These are phyloP conservation scores for Geoglossum cookeanum DNA, from an alignment of 2,329 filamentous ascomycete species.

Conservation along the genomic window DNA sequence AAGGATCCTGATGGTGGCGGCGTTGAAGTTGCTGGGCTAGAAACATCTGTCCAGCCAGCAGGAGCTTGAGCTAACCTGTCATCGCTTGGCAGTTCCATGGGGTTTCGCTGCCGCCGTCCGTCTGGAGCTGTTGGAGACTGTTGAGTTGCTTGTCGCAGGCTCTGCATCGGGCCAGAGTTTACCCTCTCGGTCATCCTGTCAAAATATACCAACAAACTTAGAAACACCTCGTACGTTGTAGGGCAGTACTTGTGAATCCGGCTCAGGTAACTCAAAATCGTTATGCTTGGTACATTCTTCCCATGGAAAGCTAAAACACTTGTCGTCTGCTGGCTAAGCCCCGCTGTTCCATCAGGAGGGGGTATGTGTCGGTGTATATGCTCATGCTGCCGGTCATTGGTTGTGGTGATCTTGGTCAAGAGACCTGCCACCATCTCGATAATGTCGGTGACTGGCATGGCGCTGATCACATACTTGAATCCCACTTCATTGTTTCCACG, in stretches of 20 bases:
- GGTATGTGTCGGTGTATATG: conserved; percentile 61
- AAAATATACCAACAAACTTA: conserved; percentile 91
- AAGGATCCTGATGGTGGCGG: conserved; percentile 30
- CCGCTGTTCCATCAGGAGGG: conserved; percentile 36
- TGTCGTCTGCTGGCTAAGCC: conserved; percentile 42
- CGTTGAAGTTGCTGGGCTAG: conserved; percentile 16
- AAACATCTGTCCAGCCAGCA: conserved; percentile 11
- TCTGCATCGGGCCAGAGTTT: conserved; percentile 59
- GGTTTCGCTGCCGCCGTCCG: conserved; percentile 9
- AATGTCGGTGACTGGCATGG: conserved; percentile 90
- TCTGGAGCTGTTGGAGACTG: conserved; percentile 11
- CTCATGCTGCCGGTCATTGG: conserved; percentile 88
- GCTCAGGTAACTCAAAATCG: conserved; percentile 84
- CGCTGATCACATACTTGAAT: conserved; percentile 78
- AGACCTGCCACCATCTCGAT: conserved; percentile 98
- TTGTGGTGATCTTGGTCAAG: conserved; percentile 90
- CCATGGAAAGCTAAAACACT: conserved; percentile 89
- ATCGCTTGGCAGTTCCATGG: conserved; percentile 16
- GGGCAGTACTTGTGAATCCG: conserved; percentile 98
- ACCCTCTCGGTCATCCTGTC: conserved; percentile 97
- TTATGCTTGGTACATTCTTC: conserved; percentile 94
- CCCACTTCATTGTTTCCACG: conserved; percentile 28
- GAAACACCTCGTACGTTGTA: conserved; percentile 93
- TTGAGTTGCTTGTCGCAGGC: conserved; percentile 29
- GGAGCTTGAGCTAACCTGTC: conserved; percentile 17